Conservation (phyloP, 2,329 filamentous ascomycete genomes). For the Nectriaceae sp. region DNA sequence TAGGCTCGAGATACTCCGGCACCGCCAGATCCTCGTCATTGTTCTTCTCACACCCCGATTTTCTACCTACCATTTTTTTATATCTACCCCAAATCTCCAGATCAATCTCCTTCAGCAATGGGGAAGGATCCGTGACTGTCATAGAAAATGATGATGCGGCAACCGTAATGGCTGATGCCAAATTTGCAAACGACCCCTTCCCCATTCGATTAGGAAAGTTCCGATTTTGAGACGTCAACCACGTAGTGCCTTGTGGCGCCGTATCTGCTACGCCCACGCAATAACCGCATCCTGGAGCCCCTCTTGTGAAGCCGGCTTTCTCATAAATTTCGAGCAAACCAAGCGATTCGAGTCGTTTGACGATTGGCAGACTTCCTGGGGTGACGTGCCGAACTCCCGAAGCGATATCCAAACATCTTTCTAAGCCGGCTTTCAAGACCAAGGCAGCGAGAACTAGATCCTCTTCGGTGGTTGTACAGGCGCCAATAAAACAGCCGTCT, state of each 20-base stretch:
- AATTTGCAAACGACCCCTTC: background rate
- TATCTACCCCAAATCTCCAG: too few relatives aligned
- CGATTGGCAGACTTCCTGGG: conserved; percentile 40
- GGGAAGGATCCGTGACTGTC: background rate
- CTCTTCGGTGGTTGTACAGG: conserved; percentile 46
- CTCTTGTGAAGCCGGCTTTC: conserved; percentile 41
- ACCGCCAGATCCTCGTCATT: too few relatives aligned
- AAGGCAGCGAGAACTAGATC: conserved; percentile 43
- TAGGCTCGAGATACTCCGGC: too few relatives aligned
- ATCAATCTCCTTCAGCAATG: background rate
- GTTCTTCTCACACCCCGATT: too few relatives aligned
- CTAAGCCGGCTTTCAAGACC: conserved; percentile 40
- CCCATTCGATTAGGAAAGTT: conserved; percentile 49
- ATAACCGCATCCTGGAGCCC: conserved; percentile 43
- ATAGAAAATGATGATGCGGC: background rate
- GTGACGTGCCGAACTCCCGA: conserved; percentile 41
- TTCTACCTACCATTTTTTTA: too few relatives aligned
- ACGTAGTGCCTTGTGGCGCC: conserved; percentile 41
- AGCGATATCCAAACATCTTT: conserved; percentile 25
- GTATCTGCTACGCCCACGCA: conserved; percentile 44
- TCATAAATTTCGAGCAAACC: conserved; percentile 40
- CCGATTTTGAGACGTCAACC: conserved; percentile 45
- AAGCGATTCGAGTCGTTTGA: conserved; percentile 32
- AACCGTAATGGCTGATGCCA: background rate
- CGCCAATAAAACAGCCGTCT: conserved; percentile 47